phyloP scores from a whole-genome alignment of 2,329 filamentous ascomycete species.

The Thielaviopsis musarum region DNA sequence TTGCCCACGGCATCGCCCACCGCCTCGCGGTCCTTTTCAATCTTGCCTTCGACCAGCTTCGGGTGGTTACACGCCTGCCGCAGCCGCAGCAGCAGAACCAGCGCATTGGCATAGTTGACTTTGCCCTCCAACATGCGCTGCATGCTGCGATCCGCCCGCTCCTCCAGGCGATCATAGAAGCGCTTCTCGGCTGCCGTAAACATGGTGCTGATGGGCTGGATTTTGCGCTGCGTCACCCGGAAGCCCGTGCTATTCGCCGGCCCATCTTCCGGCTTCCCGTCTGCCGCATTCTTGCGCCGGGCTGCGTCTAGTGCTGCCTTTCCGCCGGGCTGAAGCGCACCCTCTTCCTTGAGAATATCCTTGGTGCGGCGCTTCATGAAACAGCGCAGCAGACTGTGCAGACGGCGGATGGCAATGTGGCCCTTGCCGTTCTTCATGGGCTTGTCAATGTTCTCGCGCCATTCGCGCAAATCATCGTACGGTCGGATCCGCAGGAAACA shows the following conservation, averaged over 20 bases:
- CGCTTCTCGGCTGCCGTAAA: conserved; percentile 65
- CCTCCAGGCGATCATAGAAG: conserved; percentile 74
- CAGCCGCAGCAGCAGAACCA: conserved; percentile 78
- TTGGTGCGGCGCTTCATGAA: conserved; percentile 99
- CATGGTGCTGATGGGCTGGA: conserved; percentile 61
- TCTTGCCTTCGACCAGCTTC: conserved; percentile 66
- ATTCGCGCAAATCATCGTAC: conserved; percentile 69
- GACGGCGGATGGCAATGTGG: conserved; percentile 68
- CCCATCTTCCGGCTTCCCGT: conserved; percentile 19
- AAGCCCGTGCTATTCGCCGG: conserved; percentile 43
- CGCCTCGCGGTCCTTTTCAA: conserved; percentile 73
- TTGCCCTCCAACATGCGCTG: conserved; percentile 75
- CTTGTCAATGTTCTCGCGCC: conserved; percentile 79
- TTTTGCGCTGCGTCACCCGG: conserved; percentile 80
- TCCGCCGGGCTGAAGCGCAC: conserved; percentile 61
- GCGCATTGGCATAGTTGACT: conserved; percentile 80
- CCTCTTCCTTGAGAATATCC: conserved; percentile 80
- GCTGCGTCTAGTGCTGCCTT: conserved; percentile 32
- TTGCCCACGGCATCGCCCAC: conserved; percentile 27
- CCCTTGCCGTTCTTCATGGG: conserved; percentile 85
- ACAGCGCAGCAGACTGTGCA: conserved; percentile 72
- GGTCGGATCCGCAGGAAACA: conserved; percentile 85
- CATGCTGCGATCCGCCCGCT: conserved; percentile 71
- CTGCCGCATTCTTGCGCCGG: conserved; percentile 24
- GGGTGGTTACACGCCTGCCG: conserved; percentile 93